These are phyloP conservation scores for Aspergillus cavernicola DNA, from an alignment of 495 filamentous ascomycete genomes.

Conservation along the genomic window DNA sequence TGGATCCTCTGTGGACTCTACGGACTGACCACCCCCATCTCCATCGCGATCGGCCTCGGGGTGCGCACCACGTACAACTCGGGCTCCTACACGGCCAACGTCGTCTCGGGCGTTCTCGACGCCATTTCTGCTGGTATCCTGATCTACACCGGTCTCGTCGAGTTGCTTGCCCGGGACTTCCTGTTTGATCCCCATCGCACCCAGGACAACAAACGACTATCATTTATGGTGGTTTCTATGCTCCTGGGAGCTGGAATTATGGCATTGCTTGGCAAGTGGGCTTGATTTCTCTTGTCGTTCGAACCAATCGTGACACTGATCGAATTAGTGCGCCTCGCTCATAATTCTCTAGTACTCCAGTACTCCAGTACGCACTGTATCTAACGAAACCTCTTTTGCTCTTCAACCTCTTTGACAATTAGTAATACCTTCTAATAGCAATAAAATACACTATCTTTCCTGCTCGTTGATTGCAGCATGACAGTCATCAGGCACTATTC, in stretches of 20 bases:
- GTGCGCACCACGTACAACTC: slow-evolving; percentile 6
- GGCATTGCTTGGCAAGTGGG: slow-evolving; percentile 13
- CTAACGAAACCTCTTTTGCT: too few relatives aligned
- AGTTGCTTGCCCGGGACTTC: slow-evolving; percentile 8
- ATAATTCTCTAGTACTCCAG: too few relatives aligned
- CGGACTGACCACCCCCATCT: slow-evolving; percentile 7
- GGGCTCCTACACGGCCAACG: background rate
- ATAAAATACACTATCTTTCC: too few relatives aligned
- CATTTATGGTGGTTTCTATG: slow-evolving; percentile 8
- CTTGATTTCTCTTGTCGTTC: too few relatives aligned
- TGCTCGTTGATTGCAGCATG: too few relatives aligned
- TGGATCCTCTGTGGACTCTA: slow-evolving; percentile 1
- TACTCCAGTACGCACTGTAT: too few relatives aligned
- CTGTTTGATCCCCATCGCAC: slow-evolving; percentile 6
- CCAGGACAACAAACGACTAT: slow-evolving; percentile 5
- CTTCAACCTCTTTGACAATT: too few relatives aligned
- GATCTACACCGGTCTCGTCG: slow-evolving; percentile 3
- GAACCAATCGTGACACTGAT: too few relatives aligned
- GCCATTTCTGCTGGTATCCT: slow-evolving; percentile 6
- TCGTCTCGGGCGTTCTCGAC: slow-evolving; percentile 1
- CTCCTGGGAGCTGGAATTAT: slow-evolving; percentile 10
- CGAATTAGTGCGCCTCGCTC: too few relatives aligned
- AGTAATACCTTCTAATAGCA: too few relatives aligned
- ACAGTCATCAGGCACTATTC: too few relatives aligned
- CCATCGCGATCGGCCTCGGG: slow-evolving; percentile 6